These are phyloP conservation scores for Dictyostelium discoideum DNA, from an alignment of 78 protist genomes.

Conservation along the genomic window dicty_2.7 NC_007091.3:2646501-2647000, in stretches of 20 bases:
- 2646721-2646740: neutral
- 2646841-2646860: neutral
- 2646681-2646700: neutral
- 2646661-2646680: neutral
- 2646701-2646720: neutral
- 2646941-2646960: constrained; percentile 4
- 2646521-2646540: constrained; percentile 52
- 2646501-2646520: constrained; percentile 29
- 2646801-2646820: neutral
- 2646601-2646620: constrained; percentile 82
- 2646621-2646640: constrained; percentile 9
- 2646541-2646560: constrained; percentile 69
- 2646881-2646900: neutral
- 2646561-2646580: neutral
- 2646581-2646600: constrained; percentile 35
- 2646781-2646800: neutral
- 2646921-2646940: constrained; percentile 3
- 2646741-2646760: neutral
- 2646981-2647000: constrained; percentile 10
- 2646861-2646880: too few relatives aligned
- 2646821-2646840: neutral
- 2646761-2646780: neutral
- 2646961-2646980: neutral
- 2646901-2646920: neutral
- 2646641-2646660: constrained; percentile 25